phyloP scores from a whole-genome alignment of 1,139 yeast genomes.

The Yamadazyma friedrichii region DNA sequence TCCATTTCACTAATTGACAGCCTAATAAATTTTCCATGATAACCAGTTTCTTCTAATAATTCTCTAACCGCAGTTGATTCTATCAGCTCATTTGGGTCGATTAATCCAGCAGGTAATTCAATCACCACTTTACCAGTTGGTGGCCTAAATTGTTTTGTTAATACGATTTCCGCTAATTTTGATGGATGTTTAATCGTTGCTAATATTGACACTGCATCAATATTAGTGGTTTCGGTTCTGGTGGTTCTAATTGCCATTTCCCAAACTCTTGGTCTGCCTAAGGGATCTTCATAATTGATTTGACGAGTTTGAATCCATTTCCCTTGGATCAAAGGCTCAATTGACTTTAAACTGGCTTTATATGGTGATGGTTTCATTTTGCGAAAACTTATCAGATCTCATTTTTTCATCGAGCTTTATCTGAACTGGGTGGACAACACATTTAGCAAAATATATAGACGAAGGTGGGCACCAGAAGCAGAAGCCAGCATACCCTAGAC shows the following conservation, averaged over 20 bases:
- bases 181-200: slow-evolving; percentile 59
- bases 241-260: slow-evolving; percentile 89
- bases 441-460: too few species aligned
- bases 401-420: not conserved
- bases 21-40: slow-evolving; percentile 57
- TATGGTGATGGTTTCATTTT: slow-evolving; percentile 32
- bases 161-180: slow-evolving; percentile 28
- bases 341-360: slow-evolving; percentile 30
- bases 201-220: slow-evolving; percentile 88
- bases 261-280: slow-evolving; percentile 71
- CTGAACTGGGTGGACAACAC: too few species aligned
- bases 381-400: not conserved
- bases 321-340: slow-evolving; percentile 32
- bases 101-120: slow-evolving; percentile 92
- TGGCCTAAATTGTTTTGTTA: slow-evolving; percentile 89
- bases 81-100: slow-evolving; percentile 79
- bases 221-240: slow-evolving; percentile 59
- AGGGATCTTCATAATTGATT: slow-evolving; percentile 68
- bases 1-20: slow-evolving; percentile 43
- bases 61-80: slow-evolving; percentile 85
- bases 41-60: slow-evolving; percentile 89
- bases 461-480: too few species aligned
- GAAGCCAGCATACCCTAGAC: too few species aligned
- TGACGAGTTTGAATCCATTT: slow-evolving; percentile 53
- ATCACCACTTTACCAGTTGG: slow-evolving; percentile 86